Base-by-base conservation (phyloP, 1,284 basidiomycete species). In the Sphaerobolus stellatus region DNA sequence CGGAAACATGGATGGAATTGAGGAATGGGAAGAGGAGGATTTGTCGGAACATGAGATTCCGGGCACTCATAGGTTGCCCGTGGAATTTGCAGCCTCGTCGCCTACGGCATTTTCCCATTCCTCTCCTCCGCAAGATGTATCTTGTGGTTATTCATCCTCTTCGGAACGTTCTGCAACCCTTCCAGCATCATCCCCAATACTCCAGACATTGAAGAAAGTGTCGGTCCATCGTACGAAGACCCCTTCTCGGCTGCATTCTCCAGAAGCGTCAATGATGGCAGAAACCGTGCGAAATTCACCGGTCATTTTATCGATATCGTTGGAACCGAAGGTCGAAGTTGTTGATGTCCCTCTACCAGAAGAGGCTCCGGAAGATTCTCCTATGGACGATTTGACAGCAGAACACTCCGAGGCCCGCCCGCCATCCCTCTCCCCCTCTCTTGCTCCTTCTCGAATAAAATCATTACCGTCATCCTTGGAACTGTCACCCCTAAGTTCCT, bases 151-250 rank as follows among this genome's bases (percentile, higher is more conserved):
- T 18, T 43, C 50, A 24, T 52, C 50, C 16, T 51, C 50, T 4
- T 52, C 50, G 22, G 48, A 44, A 24, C 50, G 50, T 20, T 52
- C 50, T n/a, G 20, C 38, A 24, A 52, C 50, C 13, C 50, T 52
- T 4, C 50, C 50, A 20, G 14, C 44, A 11, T 52, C 50, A 33
- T 52, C 50, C 16, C 50, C 50, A 18, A 28, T 7, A 22, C 38
- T 18, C 50, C 33, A 11, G 20, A 25, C 38, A 28, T 44, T 25
- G 22, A 25, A 41, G 44, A 38, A 33, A n/a, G n/a, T n/a, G n/a
- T n/a, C n/a, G n/a, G n/a, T n/a, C n/a, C n/a, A n/a, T n/a, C n/a
- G n/a, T n/a, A n/a, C n/a, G n/a, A n/a, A n/a, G n/a, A n/a, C n/a
- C n/a, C n/a, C n/a, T n/a, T n/a, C n/a, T n/a, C n/a, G n/a, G n/a